phyloP scores from a whole-genome alignment of 805 yeast genomes.

The Schwanniomyces pseudopolymorphus region DNA sequence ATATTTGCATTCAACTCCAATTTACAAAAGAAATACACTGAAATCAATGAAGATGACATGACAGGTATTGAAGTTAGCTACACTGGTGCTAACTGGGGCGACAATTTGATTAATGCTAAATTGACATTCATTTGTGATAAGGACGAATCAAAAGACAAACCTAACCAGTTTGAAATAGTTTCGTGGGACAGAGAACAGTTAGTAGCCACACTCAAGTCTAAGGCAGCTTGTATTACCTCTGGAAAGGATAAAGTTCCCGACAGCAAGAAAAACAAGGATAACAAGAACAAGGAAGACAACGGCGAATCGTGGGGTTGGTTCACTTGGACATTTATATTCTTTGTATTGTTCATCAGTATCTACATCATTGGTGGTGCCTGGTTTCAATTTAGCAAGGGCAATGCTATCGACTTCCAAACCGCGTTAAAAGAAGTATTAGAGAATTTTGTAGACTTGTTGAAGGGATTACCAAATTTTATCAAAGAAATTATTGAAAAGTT shows the following conservation, averaged over 20 bases:
- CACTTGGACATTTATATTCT: conserved; percentile 74
- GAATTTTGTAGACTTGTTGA: conserved; percentile 54
- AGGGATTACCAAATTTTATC: conserved; percentile 62
- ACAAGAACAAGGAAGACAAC: conserved; percentile 17
- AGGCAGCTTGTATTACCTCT: conserved; percentile 40
- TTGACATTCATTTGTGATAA: conserved; percentile 49
- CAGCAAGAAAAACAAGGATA: conserved; percentile 19
- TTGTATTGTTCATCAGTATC: conserved; percentile 66
- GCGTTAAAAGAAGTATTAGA: conserved; percentile 73
- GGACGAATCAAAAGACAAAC: conserved; percentile 15
- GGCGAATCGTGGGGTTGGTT: conserved; percentile 76
- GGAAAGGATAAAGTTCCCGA: conserved; percentile 27
- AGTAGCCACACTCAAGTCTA: conserved; percentile 27
- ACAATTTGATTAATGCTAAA: conserved; percentile 45
- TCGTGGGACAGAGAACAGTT: conserved; percentile 39
- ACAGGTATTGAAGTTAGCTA: conserved; percentile 39
- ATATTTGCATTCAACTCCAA: conserved; percentile 56
- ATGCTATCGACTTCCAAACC: conserved; percentile 68
- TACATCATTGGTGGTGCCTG: conserved; percentile 75
- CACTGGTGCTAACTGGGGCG: conserved; percentile 72
- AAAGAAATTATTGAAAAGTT: conserved; percentile 68
- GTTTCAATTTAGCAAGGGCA: conserved; percentile 71
- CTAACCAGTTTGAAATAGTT: conserved; percentile 24
- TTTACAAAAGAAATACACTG: conserved; percentile 30
- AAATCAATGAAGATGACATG: conserved; percentile 25